Evolutionary conservation across 495 filamentous ascomycete species (phyloP).

Genomic region (Aspergillus nanangensis): DNA sequence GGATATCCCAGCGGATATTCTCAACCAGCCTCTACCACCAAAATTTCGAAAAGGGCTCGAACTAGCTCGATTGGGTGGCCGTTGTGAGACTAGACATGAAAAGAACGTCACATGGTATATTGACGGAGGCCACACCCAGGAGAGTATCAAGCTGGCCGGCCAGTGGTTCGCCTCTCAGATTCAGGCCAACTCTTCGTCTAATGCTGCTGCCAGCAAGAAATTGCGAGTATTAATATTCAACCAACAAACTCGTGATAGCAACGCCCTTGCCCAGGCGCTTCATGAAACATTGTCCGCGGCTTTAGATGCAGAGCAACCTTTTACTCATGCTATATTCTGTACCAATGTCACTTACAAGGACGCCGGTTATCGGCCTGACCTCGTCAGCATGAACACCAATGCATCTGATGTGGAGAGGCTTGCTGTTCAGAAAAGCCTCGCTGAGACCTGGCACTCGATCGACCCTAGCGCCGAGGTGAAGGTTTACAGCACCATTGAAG

Average conservation of each 20-base stretch:
- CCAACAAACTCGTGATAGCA: slow-evolving; percentile 80
- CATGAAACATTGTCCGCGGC: slow-evolving; percentile 59
- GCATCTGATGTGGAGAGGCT: slow-evolving; percentile 61
- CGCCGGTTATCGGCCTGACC: slow-evolving; percentile 68
- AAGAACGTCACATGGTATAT: slow-evolving; percentile 76
- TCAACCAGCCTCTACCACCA: slow-evolving; percentile 50
- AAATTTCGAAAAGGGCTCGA: slow-evolving; percentile 74
- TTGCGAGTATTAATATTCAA: slow-evolving; percentile 85
- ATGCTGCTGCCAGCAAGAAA: slow-evolving; percentile 34
- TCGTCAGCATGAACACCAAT: slow-evolving; percentile 72
- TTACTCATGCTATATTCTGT: slow-evolving; percentile 83
- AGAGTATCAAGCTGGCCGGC: slow-evolving; percentile 75
- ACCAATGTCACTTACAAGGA: slow-evolving; percentile 77
- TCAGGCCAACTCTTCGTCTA: slow-evolving; percentile 39
- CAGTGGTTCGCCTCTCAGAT: slow-evolving; percentile 72
- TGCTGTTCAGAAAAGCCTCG: slow-evolving; percentile 70
- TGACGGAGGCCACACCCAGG: slow-evolving; percentile 87
- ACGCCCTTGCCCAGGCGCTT: slow-evolving; percentile 59
- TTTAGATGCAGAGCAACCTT: slow-evolving; percentile 50
- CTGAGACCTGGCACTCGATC: slow-evolving; percentile 64
- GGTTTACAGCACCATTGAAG: slow-evolving; percentile 77
- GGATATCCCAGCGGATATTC: slow-evolving; percentile 40
- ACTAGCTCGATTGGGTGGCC: slow-evolving; percentile 68
- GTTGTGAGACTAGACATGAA: slow-evolving; percentile 75
- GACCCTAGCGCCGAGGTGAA: slow-evolving; percentile 56